Percentiles rank a stretch among this genome's conserved stretches.
Conservation (phyloP, 1,284 basidiomycete genomes). For the Leucoagaricus sp. region DNA sequence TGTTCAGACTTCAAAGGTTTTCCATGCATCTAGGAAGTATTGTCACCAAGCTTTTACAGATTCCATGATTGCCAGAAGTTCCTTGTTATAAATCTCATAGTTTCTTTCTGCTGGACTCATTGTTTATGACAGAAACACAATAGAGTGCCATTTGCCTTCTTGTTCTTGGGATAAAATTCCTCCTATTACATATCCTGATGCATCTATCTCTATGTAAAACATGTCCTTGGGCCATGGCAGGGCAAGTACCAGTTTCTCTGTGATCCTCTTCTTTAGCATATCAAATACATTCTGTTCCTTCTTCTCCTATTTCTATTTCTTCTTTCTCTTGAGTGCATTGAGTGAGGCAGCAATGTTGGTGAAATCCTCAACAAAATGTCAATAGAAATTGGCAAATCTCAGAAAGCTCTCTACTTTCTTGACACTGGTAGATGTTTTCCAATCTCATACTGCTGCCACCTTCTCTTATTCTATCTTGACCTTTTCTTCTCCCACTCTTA, state of each 20-base stretch:
- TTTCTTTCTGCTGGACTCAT: conserved; percentile 8
- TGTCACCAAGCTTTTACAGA: conserved; percentile 38
- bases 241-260: not conserved
- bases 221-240: not conserved
- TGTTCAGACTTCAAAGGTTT: no score
- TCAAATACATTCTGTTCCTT: conserved; percentile 1
- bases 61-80: conserved; percentile 38
- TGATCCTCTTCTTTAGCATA: conserved; percentile 22
- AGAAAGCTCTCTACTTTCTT: conserved; percentile 19
- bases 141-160: not conserved
- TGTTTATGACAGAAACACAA: not conserved
- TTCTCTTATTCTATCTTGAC: no score
- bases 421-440: conserved; percentile 13
- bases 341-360: conserved; percentile 22
- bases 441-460: no score
- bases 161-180: conserved; percentile 4
- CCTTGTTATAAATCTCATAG: no score
- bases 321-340: not conserved
- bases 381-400: not conserved
- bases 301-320: conserved; percentile 1
- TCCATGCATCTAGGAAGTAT: conserved; percentile 32
- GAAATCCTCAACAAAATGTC: conserved; percentile 41
- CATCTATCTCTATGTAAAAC: not conserved
- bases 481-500: no score
- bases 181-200: conserved; percentile 1